Evolutionary conservation across 176 grass and related monocot genomes (phyloP), one percentile per base, ranked within the genome.

Genomic region (Themeda triandra): DNA sequence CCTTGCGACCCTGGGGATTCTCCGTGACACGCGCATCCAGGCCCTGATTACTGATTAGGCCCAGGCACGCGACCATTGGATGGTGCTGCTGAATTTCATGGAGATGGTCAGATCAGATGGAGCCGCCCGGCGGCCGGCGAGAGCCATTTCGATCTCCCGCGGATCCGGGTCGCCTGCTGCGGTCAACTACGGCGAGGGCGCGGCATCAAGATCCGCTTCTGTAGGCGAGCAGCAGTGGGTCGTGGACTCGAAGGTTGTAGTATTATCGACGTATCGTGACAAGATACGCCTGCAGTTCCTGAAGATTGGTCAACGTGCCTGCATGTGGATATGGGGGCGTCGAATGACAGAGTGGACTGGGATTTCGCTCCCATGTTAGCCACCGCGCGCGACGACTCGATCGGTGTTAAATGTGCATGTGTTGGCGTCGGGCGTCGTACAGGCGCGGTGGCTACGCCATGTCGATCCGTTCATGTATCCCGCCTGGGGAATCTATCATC

Each of bases 121-220:
- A n/a, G 3, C 33, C 33, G 33, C 33, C 33, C 33, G 33, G 33
- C 33, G 3, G 6, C 15, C 17, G 25, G 60, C 14, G 56, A 30
- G 18, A 66, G 65, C 12, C 44, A 68, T 10, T 23, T 13, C 66
- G 76, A 45, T 45, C 17, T 46, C 19, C 19, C 53, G 76, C 7
- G 51, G 77, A 89, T 75, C 71, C 54, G 30, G 40, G 29, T 31
- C 24, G 39, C 69, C 24, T 27, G 83, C 36, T 36, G 6, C 23
- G 17, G 76, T 76, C 82, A 85, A 76, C 82, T 6, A 8, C 17
- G 21, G 8, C 46, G 9, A 8, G 18, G 45, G 14, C 14, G 45
- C 11, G 8, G 29, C 15, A 2, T 79, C 71, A 80, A 89, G 82
- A 81, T 85, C 87, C 82, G 71, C 29, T 69, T 80, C 35, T 63